Conservation (phyloP, 2,329 filamentous ascomycete species). For the Pseudogymnoascus pannorum region DNA sequence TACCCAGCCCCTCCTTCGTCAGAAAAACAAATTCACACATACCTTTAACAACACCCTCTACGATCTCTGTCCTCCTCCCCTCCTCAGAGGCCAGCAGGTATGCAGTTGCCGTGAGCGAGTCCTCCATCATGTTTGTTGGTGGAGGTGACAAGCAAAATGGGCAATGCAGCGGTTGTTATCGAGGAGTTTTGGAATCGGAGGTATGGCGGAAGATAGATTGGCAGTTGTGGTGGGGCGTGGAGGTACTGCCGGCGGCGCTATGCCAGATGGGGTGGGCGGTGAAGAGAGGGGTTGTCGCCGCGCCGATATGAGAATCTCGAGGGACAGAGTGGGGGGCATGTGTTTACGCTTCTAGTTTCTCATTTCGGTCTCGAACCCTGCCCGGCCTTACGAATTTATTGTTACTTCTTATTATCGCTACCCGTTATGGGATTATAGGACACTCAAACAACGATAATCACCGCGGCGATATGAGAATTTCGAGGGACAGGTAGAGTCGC, state of each 20-base stretch:
- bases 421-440: too few species aligned
- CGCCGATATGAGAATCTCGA: too few species aligned
- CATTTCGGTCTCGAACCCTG: too few species aligned
- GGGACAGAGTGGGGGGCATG: too few species aligned
- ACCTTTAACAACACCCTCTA: neutral
- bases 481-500: neutral
- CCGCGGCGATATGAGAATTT: neutral
- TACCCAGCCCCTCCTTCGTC: neutral
- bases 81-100: neutral
- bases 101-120: neutral
- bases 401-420: too few species aligned
- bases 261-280: neutral
- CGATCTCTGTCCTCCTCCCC: neutral
- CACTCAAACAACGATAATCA: too few species aligned
- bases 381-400: too few species aligned
- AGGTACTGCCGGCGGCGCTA: neutral
- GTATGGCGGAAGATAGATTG: neutral
- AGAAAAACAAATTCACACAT: neutral
- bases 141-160: neutral
- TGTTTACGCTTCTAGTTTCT: too few species aligned
- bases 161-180: neutral
- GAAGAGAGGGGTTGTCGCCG: neutral
- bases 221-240: neutral
- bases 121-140: neutral
- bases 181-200: neutral